Conservation (phyloP, 345 rosid species). For the Gynandropsis gynandra region DNA sequence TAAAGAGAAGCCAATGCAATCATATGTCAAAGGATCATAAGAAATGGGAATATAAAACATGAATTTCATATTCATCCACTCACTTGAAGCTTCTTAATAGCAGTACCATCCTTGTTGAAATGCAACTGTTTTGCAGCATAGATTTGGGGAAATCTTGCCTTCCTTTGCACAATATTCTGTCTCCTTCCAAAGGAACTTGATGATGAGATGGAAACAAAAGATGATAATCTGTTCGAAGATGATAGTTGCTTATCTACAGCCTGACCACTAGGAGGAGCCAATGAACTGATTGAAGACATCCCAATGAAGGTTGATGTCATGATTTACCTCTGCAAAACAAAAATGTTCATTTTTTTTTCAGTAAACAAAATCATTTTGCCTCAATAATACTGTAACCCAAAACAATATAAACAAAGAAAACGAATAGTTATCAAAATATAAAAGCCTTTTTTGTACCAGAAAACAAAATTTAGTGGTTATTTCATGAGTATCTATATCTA, state of each 20-base stretch:
- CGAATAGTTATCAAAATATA: no score
- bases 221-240: constrained; percentile 51
- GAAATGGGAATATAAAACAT: not conserved
- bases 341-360: no score
- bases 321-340: not conserved
- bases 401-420: no score
- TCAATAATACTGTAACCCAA: no score
- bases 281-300: constrained; percentile 50
- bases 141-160: constrained; percentile 45
- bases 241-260: constrained; percentile 40
- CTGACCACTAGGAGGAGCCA: constrained; percentile 44
- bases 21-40: not conserved
- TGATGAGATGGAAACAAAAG: constrained; percentile 56
- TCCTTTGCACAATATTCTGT: constrained; percentile 40
- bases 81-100: constrained; percentile 82
- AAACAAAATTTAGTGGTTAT: no score
- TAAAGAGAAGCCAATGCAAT: constrained; percentile 6
- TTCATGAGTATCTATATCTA: no score
- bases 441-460: constrained; percentile 4
- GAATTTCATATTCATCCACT: constrained; percentile 15
- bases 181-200: constrained; percentile 39
- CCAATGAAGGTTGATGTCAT: constrained; percentile 75
- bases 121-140: constrained; percentile 81
- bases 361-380: no score
- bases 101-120: constrained; percentile 84